These are phyloP conservation scores for Tetrapisispora taiwanensis DNA, from an alignment of 805 yeast genomes.

Conservation along the genomic window DNA sequence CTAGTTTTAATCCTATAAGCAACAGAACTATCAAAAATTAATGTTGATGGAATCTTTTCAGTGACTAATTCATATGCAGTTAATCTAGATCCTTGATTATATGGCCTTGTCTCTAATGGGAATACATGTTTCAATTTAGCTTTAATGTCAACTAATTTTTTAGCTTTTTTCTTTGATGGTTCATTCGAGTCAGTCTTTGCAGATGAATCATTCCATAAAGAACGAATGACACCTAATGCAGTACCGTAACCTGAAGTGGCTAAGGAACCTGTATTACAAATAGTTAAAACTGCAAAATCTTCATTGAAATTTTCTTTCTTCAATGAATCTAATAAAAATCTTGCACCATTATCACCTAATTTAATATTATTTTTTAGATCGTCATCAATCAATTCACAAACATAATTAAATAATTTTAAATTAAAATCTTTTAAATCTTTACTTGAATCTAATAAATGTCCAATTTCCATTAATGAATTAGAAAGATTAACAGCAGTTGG, in stretches of 20 bases:
- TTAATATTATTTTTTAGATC: constrained; percentile 69
- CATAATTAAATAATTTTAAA: constrained; percentile 33
- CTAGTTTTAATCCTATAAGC: constrained; percentile 50
- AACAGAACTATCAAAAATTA: constrained; percentile 87
- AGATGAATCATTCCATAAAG: constrained; percentile 42
- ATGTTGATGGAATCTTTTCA: constrained; percentile 78
- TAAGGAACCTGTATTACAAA: constrained; percentile 92
- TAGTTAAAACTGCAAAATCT: constrained; percentile 74
- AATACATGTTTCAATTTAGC: constrained; percentile 60
- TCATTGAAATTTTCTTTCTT: constrained; percentile 42
- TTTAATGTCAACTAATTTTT: constrained; percentile 15
- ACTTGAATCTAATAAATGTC: constrained; percentile 24
- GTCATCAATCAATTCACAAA: constrained; percentile 52
- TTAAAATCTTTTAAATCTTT: constrained; percentile 20
- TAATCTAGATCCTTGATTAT: constrained; percentile 89
- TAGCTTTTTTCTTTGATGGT: constrained; percentile 17
- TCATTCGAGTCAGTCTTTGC: constrained; percentile 3
- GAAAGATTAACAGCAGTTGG: constrained; percentile 94
- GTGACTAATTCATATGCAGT: constrained; percentile 85
- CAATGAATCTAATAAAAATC: constrained; percentile 45
- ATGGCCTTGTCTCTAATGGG: constrained; percentile 92
- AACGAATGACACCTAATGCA: constrained; percentile 83
- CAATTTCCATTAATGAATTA: constrained; percentile 46
- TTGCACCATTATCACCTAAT: constrained; percentile 74
- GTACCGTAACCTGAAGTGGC: constrained; percentile 98